phyloP scores from a whole-genome alignment of 371 early-diverging fungal genomes.

The Enterocytospora artemiae region DNA sequence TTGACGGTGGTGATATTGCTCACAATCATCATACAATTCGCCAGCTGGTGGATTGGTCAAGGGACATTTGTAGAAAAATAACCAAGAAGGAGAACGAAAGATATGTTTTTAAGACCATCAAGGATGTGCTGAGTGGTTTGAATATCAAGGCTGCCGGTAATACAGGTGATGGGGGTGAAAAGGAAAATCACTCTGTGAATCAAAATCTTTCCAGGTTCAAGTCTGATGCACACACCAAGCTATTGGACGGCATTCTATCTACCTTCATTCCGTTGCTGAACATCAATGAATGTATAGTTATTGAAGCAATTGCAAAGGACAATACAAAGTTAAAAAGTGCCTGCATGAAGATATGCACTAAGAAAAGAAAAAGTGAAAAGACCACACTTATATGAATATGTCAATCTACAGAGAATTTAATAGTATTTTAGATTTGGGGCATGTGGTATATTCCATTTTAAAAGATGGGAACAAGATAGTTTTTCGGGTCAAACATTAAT shows the following conservation, averaged over 20 bases:
- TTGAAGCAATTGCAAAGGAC: slow-evolving; percentile 19
- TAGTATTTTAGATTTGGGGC: no score
- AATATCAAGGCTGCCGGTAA: no score
- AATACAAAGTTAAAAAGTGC: slow-evolving; percentile 24
- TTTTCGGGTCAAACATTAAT: no score
- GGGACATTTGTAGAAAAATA: background rate
- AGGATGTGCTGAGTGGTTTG: background rate
- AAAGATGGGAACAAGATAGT: no score
- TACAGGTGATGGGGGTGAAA: background rate
- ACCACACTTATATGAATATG: no score
- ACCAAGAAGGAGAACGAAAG: slow-evolving; percentile 11
- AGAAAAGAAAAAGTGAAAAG: background rate
- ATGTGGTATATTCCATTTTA: no score
- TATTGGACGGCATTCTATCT: slow-evolving; percentile 22
- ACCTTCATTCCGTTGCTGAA: slow-evolving; percentile 29
- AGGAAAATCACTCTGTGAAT: background rate
- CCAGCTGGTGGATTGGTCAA: background rate
- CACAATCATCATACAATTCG: background rate
- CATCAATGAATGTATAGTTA: slow-evolving; percentile 30
- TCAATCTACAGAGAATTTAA: no score
- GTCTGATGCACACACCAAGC: background rate
- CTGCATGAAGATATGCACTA: background rate
- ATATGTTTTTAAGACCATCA: slow-evolving; percentile 6
- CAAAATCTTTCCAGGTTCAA: background rate
- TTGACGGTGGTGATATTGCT: slow-evolving; percentile 19